phyloP scores from a whole-genome alignment of 148 eudicot species.

The Selenicereus undatus region DNA sequence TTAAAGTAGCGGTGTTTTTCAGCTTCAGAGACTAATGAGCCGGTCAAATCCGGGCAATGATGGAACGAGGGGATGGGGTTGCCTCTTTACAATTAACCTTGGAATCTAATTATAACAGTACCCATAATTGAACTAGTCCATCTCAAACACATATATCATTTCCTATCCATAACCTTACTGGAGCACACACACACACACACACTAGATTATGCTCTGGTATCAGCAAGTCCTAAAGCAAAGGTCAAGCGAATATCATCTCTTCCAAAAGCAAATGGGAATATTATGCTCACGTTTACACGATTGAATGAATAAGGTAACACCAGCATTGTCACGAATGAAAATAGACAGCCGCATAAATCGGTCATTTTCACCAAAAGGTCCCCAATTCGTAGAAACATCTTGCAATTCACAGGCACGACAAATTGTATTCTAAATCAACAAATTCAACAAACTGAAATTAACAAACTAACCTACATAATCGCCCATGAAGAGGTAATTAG shows the following conservation, averaged over 20 bases:
- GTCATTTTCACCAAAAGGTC: background rate
- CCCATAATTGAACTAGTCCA: background rate
- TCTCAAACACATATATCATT: background rate
- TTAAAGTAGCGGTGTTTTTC: too few relatives aligned
- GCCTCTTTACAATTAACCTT: background rate
- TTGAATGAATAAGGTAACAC: background rate
- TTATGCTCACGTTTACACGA: background rate
- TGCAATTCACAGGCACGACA: background rate
- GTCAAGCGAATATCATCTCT: background rate
- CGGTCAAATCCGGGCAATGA: too few relatives aligned
- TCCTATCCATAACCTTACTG: background rate
- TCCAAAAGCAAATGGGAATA: background rate
- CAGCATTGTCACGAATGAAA: background rate
- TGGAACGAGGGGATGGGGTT: too few relatives aligned
- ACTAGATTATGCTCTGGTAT: background rate
- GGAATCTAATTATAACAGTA: background rate
- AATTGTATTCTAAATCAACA: background rate
- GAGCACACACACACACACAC: background rate
- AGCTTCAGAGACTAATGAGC: too few relatives aligned
- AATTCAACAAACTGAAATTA: background rate
- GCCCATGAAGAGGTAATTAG: slow-evolving; percentile 93
- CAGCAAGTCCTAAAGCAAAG: background rate
- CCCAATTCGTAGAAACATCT: background rate
- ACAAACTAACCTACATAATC: slow-evolving; percentile 79
- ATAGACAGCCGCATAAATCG: background rate